These are phyloP conservation scores for Cyberlindnera misumaiensis DNA, from an alignment of 805 yeast species.

Conservation along the genomic window DNA sequence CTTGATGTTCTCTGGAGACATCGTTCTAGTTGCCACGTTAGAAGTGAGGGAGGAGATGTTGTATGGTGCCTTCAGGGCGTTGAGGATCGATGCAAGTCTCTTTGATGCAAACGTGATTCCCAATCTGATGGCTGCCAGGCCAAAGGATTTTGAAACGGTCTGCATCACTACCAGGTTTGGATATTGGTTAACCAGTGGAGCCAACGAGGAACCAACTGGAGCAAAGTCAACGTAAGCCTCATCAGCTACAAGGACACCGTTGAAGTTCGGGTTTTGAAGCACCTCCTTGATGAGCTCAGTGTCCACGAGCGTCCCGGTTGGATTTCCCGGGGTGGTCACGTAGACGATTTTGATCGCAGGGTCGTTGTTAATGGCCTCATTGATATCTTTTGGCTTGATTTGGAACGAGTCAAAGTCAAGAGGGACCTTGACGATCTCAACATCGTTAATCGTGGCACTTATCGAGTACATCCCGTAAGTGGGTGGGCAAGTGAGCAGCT, in stretches of 20 bases:
- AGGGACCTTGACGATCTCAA: constrained; percentile 69
- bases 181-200: constrained; percentile 73
- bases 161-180: constrained; percentile 85
- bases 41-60: constrained; percentile 82
- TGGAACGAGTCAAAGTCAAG: constrained; percentile 61
- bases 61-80: constrained; percentile 94
- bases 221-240: constrained; percentile 94
- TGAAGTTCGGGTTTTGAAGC: constrained; percentile 44
- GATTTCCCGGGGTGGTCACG: constrained; percentile 95
- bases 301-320: constrained; percentile 68
- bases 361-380: constrained; percentile 48
- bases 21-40: constrained; percentile 67
- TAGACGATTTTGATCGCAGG: constrained; percentile 65
- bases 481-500: constrained; percentile 83
- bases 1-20: constrained; percentile 47
- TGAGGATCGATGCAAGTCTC: constrained; percentile 59
- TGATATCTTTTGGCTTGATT: constrained; percentile 49
- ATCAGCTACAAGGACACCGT: constrained; percentile 79
- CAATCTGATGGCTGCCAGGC: constrained; percentile 88
- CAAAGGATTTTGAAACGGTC: constrained; percentile 91
- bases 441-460: constrained; percentile 86
- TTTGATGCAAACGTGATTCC: constrained; percentile 70
- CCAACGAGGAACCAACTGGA: constrained; percentile 56
- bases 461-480: constrained; percentile 97
- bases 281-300: constrained; percentile 42